Evolutionary conservation across 2,329 filamentous ascomycete genomes (phyloP), one percentile per base, ranked within the genome.

Genomic region (Talaromyces pinophilus): DNA sequence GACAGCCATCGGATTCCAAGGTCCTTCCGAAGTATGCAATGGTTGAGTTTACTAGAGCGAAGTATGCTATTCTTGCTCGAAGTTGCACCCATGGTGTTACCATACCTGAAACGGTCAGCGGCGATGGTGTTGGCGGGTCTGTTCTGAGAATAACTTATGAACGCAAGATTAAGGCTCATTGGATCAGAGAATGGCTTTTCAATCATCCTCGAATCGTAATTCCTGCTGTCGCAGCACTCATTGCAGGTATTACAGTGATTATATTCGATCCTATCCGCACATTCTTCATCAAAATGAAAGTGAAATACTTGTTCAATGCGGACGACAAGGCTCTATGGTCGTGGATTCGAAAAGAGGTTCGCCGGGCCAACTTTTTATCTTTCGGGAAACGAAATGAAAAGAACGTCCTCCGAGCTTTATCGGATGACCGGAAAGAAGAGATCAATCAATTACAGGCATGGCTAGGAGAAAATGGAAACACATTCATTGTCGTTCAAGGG

Each of bases 251-350:
- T 59, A 96, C 93, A 0, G 92, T 97, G 22, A 88, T 92, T 0
- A 84, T 98, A 7, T 98, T 99, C 73, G 95, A 99, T 72, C 95
- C 95, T 0, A 93, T 99, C 66, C 88, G 95, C 54, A 93, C 93
- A 0, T 95, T 96, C 75, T 97, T 96, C 73, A 92, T 98, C 79
- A 92, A 92, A 73, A 85, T 90, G 3, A 93, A 97, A 75, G 89
- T 99, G 61, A 92, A 93, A 38, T 86, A 89, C 57, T 88, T 89
- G 0, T 87, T 95, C 68, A 87, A 91, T 66, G 82, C 95, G 38
- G 88, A 87, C 54, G 88, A 95, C 68, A 94, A 88, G 73, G 84
- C 81, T 57, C 73, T 93, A 17, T 91, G 92, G 77, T 87, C 89
- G 67, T 97, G 93, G 94, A 86, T 97, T 74, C 90, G 90, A 74